Conservation (phyloP, 2,329 filamentous ascomycete genomes). For the Apiospora pterosperma region DNA sequence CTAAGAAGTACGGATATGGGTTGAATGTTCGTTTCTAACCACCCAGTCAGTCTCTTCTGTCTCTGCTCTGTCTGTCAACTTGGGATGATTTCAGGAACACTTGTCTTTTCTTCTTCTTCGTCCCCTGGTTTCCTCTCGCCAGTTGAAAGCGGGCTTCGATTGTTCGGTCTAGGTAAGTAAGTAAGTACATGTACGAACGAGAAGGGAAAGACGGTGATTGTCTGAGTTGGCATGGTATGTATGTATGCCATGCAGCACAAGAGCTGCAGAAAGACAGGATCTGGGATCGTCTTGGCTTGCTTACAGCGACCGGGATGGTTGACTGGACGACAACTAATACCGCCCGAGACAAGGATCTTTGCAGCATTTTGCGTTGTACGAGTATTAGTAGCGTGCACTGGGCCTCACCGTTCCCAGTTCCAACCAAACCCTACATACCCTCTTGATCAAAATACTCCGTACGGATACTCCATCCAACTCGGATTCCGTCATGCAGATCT, state of each 20-base stretch:
- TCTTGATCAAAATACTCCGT: no score
- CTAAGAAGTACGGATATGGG: no score
- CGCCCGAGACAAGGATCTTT: background rate
- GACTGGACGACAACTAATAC: background rate
- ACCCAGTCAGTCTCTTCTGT: background rate
- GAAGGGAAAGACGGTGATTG: background rate
- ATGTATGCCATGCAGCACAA: background rate
- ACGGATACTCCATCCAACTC: slow-evolving; percentile 1
- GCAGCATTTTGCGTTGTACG: background rate
- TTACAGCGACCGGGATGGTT: background rate
- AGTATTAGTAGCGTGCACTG: background rate
- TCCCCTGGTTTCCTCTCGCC: background rate
- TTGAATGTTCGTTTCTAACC: background rate
- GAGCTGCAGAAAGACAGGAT: background rate
- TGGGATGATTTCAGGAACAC: background rate
- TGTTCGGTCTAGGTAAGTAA: background rate
- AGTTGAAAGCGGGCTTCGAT: no score
- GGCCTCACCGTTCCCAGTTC: background rate
- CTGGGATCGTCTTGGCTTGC: background rate
- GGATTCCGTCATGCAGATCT: background rate
- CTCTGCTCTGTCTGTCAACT: background rate
- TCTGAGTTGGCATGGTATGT: background rate
- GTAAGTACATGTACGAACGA: background rate
- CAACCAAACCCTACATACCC: background rate
- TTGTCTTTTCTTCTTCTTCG: background rate